These are phyloP conservation scores for Petunia hybrid DNA, from an alignment of 305 asterid genomes.

Conservation along the genomic window DNA sequence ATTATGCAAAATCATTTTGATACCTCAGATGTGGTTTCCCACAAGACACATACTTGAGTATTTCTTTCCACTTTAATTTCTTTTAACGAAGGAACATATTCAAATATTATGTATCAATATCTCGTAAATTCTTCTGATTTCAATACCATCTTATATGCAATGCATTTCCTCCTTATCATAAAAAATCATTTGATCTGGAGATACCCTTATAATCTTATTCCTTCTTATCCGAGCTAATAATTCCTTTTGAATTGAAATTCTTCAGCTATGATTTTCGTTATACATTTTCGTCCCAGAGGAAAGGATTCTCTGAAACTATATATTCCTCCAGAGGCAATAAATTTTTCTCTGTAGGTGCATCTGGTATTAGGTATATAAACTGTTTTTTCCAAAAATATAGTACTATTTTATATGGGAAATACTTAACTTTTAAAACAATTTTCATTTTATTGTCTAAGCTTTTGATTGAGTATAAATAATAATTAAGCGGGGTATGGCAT, in stretches of 20 bases:
- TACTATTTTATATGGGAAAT: background rate
- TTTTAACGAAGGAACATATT: conserved; percentile 20
- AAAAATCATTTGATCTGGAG: background rate
- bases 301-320: background rate
- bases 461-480: conserved; percentile 2
- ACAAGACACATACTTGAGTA: conserved; percentile 12
- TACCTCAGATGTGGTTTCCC: conserved; percentile 25
- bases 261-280: background rate
- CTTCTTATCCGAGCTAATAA: conserved; percentile 14
- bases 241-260: background rate
- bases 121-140: conserved; percentile 10
- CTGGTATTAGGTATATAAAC: background rate
- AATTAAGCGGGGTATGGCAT: background rate
- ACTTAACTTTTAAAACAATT: background rate
- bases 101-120: background rate
- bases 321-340: background rate
- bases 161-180: conserved; percentile 11
- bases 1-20: background rate
- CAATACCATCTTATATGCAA: background rate
- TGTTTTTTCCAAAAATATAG: background rate
- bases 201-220: conserved; percentile 23
- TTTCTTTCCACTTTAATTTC: background rate
- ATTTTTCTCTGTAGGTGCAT: background rate
- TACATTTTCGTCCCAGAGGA: background rate
- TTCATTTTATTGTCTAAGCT: background rate